These are phyloP conservation scores for Medicago arabica DNA, from an alignment of 306 rosid species.

Conservation along the genomic window DNA sequence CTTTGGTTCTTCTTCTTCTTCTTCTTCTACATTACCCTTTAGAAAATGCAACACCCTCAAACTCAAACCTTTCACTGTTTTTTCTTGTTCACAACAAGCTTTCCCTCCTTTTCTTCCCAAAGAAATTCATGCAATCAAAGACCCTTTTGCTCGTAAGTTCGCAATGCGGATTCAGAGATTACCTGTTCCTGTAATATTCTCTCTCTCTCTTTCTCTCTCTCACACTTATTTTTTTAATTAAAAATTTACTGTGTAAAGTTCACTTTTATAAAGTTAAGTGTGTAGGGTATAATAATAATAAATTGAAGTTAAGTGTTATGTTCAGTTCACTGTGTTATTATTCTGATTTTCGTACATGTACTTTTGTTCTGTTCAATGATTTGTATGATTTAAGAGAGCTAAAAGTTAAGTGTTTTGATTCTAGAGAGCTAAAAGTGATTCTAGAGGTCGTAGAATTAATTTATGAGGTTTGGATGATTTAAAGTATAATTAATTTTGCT, in stretches of 20 bases:
- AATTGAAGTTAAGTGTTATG: not conserved
- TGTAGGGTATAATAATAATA: not conserved
- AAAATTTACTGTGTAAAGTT: not conserved
- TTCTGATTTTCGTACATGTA: not conserved
- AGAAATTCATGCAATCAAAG: constrained; percentile 61
- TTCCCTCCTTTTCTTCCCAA: constrained; percentile 90
- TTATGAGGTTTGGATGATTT: too few relatives aligned
- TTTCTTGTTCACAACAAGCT: constrained; percentile 19
- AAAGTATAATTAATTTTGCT: too few relatives aligned
- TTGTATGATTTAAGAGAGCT: too few relatives aligned
- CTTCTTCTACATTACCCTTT: constrained; percentile 16
- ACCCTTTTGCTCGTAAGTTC: constrained; percentile 68
- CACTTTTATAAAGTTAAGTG: not conserved
- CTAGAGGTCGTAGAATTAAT: too few relatives aligned
- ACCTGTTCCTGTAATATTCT: constrained; percentile 54
- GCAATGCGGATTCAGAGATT: constrained; percentile 78
- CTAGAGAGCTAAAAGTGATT: too few relatives aligned
- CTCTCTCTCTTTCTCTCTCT: not conserved
- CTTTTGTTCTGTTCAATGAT: not conserved
- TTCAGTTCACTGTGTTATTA: not conserved
- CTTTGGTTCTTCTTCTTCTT: constrained; percentile 13
- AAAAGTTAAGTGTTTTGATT: too few relatives aligned
- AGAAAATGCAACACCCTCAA: constrained; percentile 29
- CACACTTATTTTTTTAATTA: not conserved
- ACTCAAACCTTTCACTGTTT: constrained; percentile 34